Conservation (phyloP, 768 basidiomycete genomes). For the Coprinopsis sp. region DNA sequence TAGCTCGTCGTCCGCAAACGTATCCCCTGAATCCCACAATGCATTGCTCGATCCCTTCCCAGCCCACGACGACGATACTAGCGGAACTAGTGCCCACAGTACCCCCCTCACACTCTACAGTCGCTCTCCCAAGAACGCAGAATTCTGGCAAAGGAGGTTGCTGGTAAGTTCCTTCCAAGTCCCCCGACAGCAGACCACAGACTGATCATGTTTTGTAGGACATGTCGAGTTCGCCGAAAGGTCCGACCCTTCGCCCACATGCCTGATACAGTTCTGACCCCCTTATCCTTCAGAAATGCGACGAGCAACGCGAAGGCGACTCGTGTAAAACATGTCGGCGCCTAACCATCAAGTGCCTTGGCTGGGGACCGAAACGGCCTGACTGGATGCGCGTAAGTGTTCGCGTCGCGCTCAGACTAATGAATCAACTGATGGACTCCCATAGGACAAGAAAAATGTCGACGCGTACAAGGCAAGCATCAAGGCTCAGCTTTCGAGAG, state of each 20-base stretch:
- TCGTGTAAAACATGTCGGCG: slow-evolving; percentile 80
- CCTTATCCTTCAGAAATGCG: slow-evolving; percentile 66
- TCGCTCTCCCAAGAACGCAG: slow-evolving; percentile 48
- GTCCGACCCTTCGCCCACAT: slow-evolving; percentile 33
- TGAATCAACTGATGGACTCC: slow-evolving; percentile 6
- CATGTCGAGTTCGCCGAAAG: slow-evolving; percentile 79
- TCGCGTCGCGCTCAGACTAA: slow-evolving; percentile 15
- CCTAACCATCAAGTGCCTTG: slow-evolving; percentile 75
- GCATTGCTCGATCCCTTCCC: slow-evolving; percentile 32
- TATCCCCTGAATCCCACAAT: slow-evolving; percentile 40
- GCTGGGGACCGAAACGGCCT: slow-evolving; percentile 82
- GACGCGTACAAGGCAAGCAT: slow-evolving; percentile 81
- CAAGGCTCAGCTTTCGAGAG: slow-evolving; percentile 72
- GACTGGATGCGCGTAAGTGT: slow-evolving; percentile 78
- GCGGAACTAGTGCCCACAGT: slow-evolving; percentile 30
- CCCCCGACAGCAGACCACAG: slow-evolving; percentile 5
- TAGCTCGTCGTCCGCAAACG: slow-evolving; percentile 42
- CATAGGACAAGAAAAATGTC: slow-evolving; percentile 76
- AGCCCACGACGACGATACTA: slow-evolving; percentile 30
- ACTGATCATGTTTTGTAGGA: slow-evolving; percentile 44
- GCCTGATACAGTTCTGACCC: slow-evolving; percentile 9
- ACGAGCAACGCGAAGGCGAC: slow-evolving; percentile 76
- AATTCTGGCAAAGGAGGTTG: slow-evolving; percentile 71
- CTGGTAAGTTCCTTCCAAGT: slow-evolving; percentile 48
- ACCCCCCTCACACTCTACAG: slow-evolving; percentile 44